These are phyloP conservation scores for Rhizomucor pusillus DNA, from an alignment of 371 early-diverging fungal genomes.

Conservation along the genomic window DNA sequence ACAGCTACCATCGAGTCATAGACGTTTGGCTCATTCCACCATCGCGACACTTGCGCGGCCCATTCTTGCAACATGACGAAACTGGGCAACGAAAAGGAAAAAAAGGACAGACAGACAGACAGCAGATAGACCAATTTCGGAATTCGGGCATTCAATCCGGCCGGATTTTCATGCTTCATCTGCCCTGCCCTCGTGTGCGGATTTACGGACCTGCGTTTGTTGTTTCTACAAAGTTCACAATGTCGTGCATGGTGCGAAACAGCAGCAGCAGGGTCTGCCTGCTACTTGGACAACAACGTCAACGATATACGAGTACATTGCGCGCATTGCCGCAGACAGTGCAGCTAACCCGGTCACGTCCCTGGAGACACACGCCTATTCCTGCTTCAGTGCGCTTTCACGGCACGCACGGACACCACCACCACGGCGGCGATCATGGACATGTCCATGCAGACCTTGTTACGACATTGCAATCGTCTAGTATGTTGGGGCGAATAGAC, in stretches of 20 bases:
- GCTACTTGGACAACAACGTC: no score
- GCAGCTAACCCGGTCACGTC: not conserved
- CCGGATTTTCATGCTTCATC: no score
- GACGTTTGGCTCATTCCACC: constrained; percentile 12
- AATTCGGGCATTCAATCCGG: not conserved
- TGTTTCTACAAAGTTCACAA: no score
- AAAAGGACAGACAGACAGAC: no score
- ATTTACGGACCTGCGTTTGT: no score
- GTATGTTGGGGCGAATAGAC: constrained; percentile 4
- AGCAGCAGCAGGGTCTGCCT: no score
- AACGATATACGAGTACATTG: no score
- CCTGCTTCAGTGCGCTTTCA: constrained; percentile 10
- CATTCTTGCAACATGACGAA: constrained; percentile 2
- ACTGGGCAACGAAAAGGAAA: no score
- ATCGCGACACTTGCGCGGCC: not conserved
- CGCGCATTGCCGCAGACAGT: no score
- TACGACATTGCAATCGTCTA: constrained; percentile 18
- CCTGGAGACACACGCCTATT: not conserved
- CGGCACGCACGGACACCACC: constrained; percentile 18
- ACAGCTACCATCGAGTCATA: constrained; percentile 9
- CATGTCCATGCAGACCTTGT: constrained; percentile 24
- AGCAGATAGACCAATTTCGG: not conserved
- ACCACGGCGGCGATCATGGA: constrained; percentile 12
- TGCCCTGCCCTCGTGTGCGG: no score
- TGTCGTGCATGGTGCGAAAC: no score